A percentile compares a stretch with the other conserved stretches of the same genome.
phyloP scores from a whole-genome alignment of 2,329 filamentous ascomycete genomes.

The Clarireedia monteithiana region DNA sequence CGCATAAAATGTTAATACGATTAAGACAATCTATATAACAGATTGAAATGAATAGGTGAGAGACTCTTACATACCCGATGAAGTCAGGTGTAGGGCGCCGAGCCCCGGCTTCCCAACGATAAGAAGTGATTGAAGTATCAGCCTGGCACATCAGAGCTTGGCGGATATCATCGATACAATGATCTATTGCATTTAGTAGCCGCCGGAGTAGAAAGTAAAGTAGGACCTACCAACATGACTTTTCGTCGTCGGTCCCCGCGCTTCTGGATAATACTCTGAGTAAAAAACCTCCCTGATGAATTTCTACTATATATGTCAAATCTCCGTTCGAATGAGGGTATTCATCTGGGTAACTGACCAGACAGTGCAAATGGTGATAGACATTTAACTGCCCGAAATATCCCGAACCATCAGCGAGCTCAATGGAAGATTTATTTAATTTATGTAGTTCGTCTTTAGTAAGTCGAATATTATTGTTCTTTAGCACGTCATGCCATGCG shows the following conservation, averaged over 20 bases:
- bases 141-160: conserved; percentile 3
- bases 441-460: background rate
- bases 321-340: background rate
- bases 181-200: background rate
- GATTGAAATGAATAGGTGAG: background rate
- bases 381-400: background rate
- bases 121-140: conserved; percentile 1
- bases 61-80: background rate
- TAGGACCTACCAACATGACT: background rate
- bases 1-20: background rate
- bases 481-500: background rate
- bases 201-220: background rate
- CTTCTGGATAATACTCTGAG: conserved; percentile 2
- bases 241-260: background rate
- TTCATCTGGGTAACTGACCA: background rate
- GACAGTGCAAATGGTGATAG: conserved; percentile 6
- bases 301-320: background rate
- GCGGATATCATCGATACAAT: conserved; percentile 4
- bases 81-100: conserved; percentile 1
- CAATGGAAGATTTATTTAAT: background rate
- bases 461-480: background rate
- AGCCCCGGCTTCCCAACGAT: background rate
- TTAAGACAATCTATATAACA: too few species aligned
- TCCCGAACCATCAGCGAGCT: background rate
- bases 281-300: conserved; percentile 2